Evolutionary conservation across 306 rosid genomes (phyloP).

Genomic region (Cucumis cinereus): DNA sequence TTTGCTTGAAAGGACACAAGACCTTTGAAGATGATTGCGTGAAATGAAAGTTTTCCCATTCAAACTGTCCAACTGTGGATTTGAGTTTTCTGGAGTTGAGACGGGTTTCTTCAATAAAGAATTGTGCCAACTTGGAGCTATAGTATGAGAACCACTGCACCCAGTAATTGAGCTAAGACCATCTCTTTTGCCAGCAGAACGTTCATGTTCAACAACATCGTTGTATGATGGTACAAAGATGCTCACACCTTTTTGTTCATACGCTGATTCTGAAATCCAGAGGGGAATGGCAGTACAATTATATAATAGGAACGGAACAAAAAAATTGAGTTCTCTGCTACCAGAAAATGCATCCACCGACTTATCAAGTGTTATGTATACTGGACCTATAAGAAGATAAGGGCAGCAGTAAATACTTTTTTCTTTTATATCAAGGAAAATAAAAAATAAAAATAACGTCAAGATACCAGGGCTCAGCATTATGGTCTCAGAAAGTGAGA

Average conservation of each 20-base stretch:
- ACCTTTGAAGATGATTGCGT: constrained; percentile 19
- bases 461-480: constrained; percentile 35
- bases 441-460: constrained; percentile 26
- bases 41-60: constrained; percentile 16
- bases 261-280: constrained; percentile 36
- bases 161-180: constrained; percentile 56
- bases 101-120: constrained; percentile 22
- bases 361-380: constrained; percentile 67
- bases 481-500: constrained; percentile 52
- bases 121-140: constrained; percentile 16
- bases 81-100: constrained; percentile 40
- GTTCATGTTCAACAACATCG: constrained; percentile 32
- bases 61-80: constrained; percentile 16
- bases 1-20: constrained; percentile 20
- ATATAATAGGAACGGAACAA: constrained; percentile 73
- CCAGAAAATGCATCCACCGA: constrained; percentile 76
- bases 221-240: constrained; percentile 52
- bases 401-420: constrained; percentile 13
- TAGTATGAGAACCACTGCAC: constrained; percentile 18
- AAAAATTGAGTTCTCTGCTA: constrained; percentile 60
- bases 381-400: constrained; percentile 39
- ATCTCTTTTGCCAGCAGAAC: constrained; percentile 25
- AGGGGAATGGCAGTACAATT: constrained; percentile 79
- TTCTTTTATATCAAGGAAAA: neutral
- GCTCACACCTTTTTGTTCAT: constrained; percentile 31